phyloP scores from a whole-genome alignment of 2,329 filamentous ascomycete genomes.

The Aspergillus sojae region DNA sequence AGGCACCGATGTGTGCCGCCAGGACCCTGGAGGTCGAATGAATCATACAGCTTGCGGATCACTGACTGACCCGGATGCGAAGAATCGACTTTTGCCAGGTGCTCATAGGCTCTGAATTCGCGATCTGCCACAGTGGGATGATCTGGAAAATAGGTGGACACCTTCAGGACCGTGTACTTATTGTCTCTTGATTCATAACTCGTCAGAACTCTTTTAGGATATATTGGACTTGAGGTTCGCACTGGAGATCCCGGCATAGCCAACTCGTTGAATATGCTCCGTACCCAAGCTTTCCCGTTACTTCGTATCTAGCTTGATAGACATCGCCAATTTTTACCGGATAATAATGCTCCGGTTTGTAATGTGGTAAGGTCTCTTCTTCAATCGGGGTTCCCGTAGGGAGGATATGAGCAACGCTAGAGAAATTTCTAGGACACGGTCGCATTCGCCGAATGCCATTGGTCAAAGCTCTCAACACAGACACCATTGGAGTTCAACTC shows the following conservation, averaged over 20 bases:
- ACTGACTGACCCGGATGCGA: constrained; percentile 27
- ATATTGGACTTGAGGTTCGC: constrained; percentile 4
- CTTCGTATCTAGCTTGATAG: constrained; percentile 40
- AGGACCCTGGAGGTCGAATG: constrained; percentile 31
- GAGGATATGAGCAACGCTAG: no score
- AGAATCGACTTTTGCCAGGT: constrained; percentile 28
- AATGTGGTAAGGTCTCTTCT: constrained; percentile 37
- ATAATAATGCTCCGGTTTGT: constrained; percentile 41
- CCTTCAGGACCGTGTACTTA: constrained; percentile 36
- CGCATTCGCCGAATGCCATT: no score
- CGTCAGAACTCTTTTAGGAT: background rate
- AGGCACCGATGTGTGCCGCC: constrained; percentile 32
- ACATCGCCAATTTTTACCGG: constrained; percentile 43
- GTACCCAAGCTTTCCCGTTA: constrained; percentile 44
- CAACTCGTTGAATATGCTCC: constrained; percentile 49
- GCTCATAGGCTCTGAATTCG: constrained; percentile 31
- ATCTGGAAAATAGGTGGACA: constrained; percentile 26
- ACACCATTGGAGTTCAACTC: no score
- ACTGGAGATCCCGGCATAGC: constrained; percentile 45
- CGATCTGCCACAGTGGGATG: constrained; percentile 24
- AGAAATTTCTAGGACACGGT: no score
- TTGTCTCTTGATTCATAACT: constrained; percentile 1
- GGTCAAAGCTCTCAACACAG: no score
- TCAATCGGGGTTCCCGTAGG: no score
- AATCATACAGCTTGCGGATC: constrained; percentile 35